A percentile compares a stretch with the other conserved stretches of the same genome.
These are phyloP conservation scores for Tolypocladium amazonense DNA, from an alignment of 2,329 filamentous ascomycete genomes.

Conservation along the genomic window DNA sequence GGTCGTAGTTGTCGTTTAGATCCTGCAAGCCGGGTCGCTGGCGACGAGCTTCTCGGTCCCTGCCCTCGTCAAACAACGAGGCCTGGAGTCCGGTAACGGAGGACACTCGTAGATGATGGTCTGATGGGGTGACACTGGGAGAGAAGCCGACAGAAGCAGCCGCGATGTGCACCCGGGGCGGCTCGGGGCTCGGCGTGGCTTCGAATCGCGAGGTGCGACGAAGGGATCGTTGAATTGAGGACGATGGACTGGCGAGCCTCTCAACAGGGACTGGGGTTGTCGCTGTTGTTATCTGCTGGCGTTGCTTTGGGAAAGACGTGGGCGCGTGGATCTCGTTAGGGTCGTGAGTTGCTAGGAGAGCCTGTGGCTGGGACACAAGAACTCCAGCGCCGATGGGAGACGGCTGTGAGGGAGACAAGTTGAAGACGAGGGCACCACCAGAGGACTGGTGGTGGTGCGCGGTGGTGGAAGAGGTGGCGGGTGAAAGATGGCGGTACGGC, in stretches of 20 bases:
- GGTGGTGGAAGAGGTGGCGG: not conserved
- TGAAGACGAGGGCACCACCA: constrained; percentile 30
- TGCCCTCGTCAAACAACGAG: constrained; percentile 15
- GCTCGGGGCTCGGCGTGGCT: constrained; percentile 30
- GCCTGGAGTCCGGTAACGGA: constrained; percentile 29
- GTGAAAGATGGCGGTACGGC: not conserved
- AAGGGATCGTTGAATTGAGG: constrained; percentile 34
- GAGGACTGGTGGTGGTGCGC: not conserved
- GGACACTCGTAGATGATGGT: constrained; percentile 6
- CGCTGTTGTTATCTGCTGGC: constrained; percentile 7
- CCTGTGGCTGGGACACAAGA: constrained; percentile 30
- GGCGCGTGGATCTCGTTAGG: constrained; percentile 43
- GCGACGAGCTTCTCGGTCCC: constrained; percentile 1
- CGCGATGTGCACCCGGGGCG: constrained; percentile 32
- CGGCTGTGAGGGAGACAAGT: constrained; percentile 34
- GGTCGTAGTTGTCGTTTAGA: constrained; percentile 33
- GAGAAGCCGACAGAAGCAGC: constrained; percentile 37
- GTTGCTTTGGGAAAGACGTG: constrained; percentile 28
- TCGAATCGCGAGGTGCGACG: constrained; percentile 43
- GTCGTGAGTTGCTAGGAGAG: constrained; percentile 33
- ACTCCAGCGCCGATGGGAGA: constrained; percentile 29
- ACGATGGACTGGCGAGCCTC: constrained; percentile 30
- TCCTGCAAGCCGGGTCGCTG: constrained; percentile 34
- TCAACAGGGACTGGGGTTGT: constrained; percentile 25
- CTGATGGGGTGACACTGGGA: constrained; percentile 22